These are phyloP conservation scores for Colletotrichum somersetense DNA, from an alignment of 2,329 filamentous ascomycete species.

Conservation along the genomic window DNA sequence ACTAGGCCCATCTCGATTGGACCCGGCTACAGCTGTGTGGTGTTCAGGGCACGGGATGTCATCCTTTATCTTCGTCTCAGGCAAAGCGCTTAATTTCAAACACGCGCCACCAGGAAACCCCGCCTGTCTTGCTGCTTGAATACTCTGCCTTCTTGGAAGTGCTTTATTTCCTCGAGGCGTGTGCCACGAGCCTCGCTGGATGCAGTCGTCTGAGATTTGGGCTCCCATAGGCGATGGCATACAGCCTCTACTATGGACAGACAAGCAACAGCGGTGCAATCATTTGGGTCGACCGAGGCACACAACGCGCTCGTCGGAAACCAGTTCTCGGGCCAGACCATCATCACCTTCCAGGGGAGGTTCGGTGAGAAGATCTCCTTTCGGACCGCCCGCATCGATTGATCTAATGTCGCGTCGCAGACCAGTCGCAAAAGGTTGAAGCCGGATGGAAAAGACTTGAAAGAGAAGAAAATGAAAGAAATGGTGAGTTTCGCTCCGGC, in stretches of 20 bases:
- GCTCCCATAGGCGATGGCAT: background rate
- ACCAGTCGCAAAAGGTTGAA: background rate
- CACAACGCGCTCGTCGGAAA: background rate
- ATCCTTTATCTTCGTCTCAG: background rate
- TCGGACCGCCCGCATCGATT: background rate
- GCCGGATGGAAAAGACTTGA: no score
- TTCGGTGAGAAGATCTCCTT: background rate
- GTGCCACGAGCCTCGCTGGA: no score
- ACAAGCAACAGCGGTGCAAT: background rate
- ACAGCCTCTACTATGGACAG: background rate
- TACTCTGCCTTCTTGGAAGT: no score
- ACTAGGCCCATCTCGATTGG: no score
- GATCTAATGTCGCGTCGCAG: background rate
- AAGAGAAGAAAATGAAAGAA: no score
- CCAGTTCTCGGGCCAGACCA: background rate
- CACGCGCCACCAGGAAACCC: no score
- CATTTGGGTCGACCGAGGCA: background rate
- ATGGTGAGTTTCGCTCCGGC: no score
- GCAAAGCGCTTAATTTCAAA: background rate
- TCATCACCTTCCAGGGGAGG: background rate
- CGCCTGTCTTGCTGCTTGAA: background rate
- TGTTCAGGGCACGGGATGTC: background rate
- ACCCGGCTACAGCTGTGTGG: background rate
- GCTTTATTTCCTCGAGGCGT: background rate
- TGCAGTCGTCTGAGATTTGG: background rate